Conservation (phyloP, 352 stramenopile species). For the Phytopythium aichiense region DNA sequence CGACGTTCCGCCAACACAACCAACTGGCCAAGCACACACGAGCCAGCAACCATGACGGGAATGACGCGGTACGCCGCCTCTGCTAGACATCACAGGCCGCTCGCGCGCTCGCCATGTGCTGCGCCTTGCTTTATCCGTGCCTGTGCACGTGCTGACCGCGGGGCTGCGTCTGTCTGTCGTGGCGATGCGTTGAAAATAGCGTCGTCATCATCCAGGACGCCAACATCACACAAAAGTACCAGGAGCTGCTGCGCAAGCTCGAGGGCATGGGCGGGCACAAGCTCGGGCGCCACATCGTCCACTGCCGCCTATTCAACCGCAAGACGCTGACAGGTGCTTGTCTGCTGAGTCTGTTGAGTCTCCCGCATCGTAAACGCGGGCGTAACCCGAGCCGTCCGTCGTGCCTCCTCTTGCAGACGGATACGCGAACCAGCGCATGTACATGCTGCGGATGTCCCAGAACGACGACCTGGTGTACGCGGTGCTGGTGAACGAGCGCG, state of each 20-base stretch:
- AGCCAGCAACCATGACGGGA: slow-evolving; percentile 44
- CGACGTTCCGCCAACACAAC: not conserved
- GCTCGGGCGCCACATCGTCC: slow-evolving; percentile 73
- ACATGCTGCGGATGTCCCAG: slow-evolving; percentile 87
- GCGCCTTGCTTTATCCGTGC: not conserved
- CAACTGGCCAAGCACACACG: not conserved
- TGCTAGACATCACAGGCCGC: too few relatives aligned
- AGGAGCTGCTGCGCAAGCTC: slow-evolving; percentile 83
- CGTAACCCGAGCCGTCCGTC: not conserved
- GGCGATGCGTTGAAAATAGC: slow-evolving; percentile 17
- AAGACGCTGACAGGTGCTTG: slow-evolving; percentile 64
- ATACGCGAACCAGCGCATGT: slow-evolving; percentile 87
- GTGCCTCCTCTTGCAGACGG: slow-evolving; percentile 30
- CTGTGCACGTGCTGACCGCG: not conserved
- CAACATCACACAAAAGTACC: slow-evolving; percentile 84
- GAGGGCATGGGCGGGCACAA: slow-evolving; percentile 79
- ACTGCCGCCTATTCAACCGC: slow-evolving; percentile 85
- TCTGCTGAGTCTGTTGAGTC: too few relatives aligned
- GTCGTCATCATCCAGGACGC: slow-evolving; percentile 78
- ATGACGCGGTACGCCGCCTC: slow-evolving; percentile 53
- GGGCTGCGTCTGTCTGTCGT: not conserved
- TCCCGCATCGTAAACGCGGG: too few relatives aligned
- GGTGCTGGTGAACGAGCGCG: slow-evolving; percentile 76
- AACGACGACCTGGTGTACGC: slow-evolving; percentile 85
- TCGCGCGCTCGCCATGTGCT: not conserved